phyloP scores from a whole-genome alignment of 371 early-diverging fungal species.

The Rhizopus delemar region DNA sequence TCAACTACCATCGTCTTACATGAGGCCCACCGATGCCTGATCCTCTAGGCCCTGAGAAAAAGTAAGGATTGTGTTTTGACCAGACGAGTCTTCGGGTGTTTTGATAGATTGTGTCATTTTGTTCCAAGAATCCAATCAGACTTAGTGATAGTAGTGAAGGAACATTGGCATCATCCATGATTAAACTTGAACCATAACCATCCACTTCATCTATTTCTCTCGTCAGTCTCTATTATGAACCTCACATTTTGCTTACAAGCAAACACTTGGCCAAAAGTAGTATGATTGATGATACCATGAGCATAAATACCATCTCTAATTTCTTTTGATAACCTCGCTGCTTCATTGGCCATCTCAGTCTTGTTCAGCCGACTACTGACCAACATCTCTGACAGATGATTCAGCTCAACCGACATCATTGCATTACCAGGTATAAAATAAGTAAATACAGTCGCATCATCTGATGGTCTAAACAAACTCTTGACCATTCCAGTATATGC shows the following conservation, averaged over 20 bases:
- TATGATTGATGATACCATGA: slow-evolving; percentile 53
- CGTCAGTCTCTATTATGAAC: too few relatives aligned
- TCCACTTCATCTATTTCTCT: slow-evolving; percentile 57
- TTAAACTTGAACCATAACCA: slow-evolving; percentile 61
- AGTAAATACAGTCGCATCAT: slow-evolving; percentile 64
- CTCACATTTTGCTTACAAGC: slow-evolving; percentile 34
- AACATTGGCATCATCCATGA: slow-evolving; percentile 75
- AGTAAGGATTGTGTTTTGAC: slow-evolving; percentile 62
- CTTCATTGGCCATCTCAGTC: slow-evolving; percentile 17
- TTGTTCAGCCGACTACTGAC: neutral
- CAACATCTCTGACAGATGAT: slow-evolving; percentile 34
- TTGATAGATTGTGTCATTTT: slow-evolving; percentile 55
- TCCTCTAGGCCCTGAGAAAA: slow-evolving; percentile 49
- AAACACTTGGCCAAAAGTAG: slow-evolving; percentile 42
- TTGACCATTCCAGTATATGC: slow-evolving; percentile 62
- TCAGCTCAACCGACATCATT: slow-evolving; percentile 63
- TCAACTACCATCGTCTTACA: slow-evolving; percentile 23
- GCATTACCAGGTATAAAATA: slow-evolving; percentile 73
- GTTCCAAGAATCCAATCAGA: slow-evolving; percentile 57
- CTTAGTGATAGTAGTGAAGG: slow-evolving; percentile 66
- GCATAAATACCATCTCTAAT: slow-evolving; percentile 60
- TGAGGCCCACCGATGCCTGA: slow-evolving; percentile 72
- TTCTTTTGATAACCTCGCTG: slow-evolving; percentile 37
- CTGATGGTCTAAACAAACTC: slow-evolving; percentile 65
- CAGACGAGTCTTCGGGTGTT: slow-evolving; percentile 60